phyloP scores from a whole-genome alignment of 257 asterid species.

The Ajuga chamaepitys region DNA sequence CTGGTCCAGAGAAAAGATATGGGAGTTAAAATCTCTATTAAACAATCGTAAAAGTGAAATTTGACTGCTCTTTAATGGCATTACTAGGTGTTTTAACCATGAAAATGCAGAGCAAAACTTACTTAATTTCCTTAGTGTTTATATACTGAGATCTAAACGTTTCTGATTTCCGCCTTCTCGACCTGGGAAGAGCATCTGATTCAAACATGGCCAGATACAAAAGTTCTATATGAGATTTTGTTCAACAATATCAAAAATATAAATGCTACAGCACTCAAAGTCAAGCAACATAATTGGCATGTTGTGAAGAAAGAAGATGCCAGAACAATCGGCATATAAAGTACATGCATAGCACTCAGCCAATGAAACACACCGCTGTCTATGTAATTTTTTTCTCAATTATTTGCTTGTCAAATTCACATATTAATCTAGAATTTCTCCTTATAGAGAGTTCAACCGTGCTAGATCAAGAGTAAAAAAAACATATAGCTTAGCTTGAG shows the following conservation, averaged over 20 bases:
- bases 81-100: neutral
- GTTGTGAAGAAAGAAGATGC: conserved; percentile 3
- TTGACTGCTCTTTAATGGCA: neutral
- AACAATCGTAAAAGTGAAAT: neutral
- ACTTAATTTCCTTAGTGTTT: conserved; percentile 75
- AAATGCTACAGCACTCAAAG: neutral
- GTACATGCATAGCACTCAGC: neutral
- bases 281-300: neutral
- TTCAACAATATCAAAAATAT: neutral
- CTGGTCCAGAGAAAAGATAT: conserved; percentile 20
- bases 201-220: conserved; percentile 8
- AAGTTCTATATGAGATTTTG: conserved; percentile 2
- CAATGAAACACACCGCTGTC: neutral
- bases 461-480: conserved; percentile 1
- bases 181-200: conserved; percentile 54
- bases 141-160: conserved; percentile 88
- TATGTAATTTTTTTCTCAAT: too few relatives aligned
- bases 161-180: conserved; percentile 89
- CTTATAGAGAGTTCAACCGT: neutral
- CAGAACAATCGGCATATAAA: neutral
- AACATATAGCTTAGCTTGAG: neutral
- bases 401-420: too few relatives aligned
- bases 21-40: neutral
- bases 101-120: conserved; percentile 16
- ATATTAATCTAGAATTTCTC: too few relatives aligned